Conservation (phyloP, 768 basidiomycete genomes). For the Lepiota venenata region DNA sequence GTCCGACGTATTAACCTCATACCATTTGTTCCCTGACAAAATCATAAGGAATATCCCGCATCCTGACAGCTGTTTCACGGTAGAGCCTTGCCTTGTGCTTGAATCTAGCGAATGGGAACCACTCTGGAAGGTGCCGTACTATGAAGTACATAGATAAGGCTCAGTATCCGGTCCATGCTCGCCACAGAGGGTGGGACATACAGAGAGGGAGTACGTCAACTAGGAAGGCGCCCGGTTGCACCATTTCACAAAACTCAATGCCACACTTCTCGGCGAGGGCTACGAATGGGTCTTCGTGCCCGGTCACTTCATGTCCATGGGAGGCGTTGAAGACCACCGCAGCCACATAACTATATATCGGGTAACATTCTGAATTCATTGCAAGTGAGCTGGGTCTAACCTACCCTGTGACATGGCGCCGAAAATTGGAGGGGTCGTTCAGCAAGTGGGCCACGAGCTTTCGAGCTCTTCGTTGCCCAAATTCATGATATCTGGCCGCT, state of each 20-base stretch:
- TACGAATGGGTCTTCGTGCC: slow-evolving; percentile 8
- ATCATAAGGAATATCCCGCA: slow-evolving; percentile 11
- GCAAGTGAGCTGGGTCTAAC: background rate
- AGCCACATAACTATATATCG: slow-evolving; percentile 5
- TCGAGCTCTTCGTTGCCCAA: slow-evolving; percentile 2
- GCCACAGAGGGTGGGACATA: background rate
- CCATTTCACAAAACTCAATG: slow-evolving; percentile 6
- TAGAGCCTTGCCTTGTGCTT: slow-evolving; percentile 21
- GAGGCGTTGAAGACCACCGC: slow-evolving; percentile 5
- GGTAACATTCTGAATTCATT: background rate
- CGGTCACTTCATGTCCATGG: slow-evolving; percentile 6
- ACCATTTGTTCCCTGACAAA: slow-evolving; percentile 8
- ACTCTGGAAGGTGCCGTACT: slow-evolving; percentile 25
- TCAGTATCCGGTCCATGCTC: background rate
- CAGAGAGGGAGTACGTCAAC: slow-evolving; percentile 13
- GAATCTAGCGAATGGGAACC: slow-evolving; percentile 30
- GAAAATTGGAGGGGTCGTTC: slow-evolving; percentile 4
- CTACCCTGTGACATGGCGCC: slow-evolving; percentile 2
- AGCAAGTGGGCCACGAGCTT: slow-evolving; percentile 3
- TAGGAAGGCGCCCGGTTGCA: slow-evolving; percentile 14
- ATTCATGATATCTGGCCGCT: slow-evolving; percentile 7
- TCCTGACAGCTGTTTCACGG: slow-evolving; percentile 7
- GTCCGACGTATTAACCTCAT: background rate
- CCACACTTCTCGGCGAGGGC: slow-evolving; percentile 8
- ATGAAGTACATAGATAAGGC: background rate